phyloP scores from a whole-genome alignment of 805 yeast genomes.

The Wickerhamomyces ciferrii region DNA sequence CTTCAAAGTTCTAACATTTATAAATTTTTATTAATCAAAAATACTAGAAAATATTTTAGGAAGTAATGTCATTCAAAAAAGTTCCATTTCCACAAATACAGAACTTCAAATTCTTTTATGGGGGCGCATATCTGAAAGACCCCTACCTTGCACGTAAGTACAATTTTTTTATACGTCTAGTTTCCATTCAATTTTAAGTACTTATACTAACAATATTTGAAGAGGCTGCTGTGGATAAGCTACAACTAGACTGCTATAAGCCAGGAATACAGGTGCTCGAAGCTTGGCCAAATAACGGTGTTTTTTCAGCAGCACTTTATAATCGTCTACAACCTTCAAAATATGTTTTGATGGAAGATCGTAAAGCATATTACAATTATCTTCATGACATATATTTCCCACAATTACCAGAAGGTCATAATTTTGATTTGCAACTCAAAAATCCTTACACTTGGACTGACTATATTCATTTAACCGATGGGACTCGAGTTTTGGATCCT shows the following conservation, averaged over 20 bases:
- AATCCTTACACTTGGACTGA: slow-evolving; percentile 72
- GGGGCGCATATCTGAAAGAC: not conserved
- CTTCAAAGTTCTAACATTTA: no score
- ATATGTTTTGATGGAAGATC: slow-evolving; percentile 59
- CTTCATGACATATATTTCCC: slow-evolving; percentile 4
- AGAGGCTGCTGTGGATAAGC: slow-evolving; percentile 37
- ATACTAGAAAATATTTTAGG: no score
- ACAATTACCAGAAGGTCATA: slow-evolving; percentile 8
- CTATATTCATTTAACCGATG: slow-evolving; percentile 41
- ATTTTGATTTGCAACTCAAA: slow-evolving; percentile 26
- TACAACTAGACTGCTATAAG: slow-evolving; percentile 35
- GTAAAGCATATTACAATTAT: slow-evolving; percentile 24
- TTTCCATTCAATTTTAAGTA: no score
- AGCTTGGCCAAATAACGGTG: slow-evolving; percentile 53
- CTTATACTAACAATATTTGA: not conserved
- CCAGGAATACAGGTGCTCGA: slow-evolving; percentile 49
- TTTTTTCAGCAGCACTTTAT: slow-evolving; percentile 59
- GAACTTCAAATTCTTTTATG: not conserved
- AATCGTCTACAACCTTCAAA: slow-evolving; percentile 53
- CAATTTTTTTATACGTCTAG: not conserved
- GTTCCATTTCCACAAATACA: not conserved
- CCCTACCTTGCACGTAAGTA: not conserved
- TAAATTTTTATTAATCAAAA: no score
- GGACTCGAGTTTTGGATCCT: slow-evolving; percentile 39
- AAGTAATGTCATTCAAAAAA: not conserved